These are phyloP conservation scores for Coffea eugenioides DNA, from an alignment of 257 asterid species.

Conservation along the genomic window DNA sequence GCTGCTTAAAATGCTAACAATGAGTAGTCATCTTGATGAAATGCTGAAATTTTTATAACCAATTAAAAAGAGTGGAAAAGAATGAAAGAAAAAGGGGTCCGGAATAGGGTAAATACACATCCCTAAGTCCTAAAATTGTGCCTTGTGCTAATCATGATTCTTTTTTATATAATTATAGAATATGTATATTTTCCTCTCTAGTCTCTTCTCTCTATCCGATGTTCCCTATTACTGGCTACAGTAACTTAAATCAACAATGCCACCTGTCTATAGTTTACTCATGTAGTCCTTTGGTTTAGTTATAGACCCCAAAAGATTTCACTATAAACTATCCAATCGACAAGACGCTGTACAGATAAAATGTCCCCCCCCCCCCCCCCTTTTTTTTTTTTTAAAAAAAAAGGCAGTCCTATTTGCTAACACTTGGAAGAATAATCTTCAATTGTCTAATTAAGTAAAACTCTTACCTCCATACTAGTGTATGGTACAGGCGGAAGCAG, in stretches of 20 bases:
- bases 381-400: no score
- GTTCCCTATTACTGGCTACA: no score
- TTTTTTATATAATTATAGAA: no score
- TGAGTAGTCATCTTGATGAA: background rate
- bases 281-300: background rate
- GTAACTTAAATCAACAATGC: background rate
- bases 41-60: background rate
- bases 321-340: background rate
- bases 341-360: background rate
- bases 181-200: no score
- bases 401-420: background rate
- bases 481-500: conserved; percentile 62
- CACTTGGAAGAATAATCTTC: background rate
- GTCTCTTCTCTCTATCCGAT: background rate
- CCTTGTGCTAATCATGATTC: background rate
- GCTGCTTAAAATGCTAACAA: background rate
- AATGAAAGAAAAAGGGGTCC: background rate
- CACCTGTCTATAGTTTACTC: background rate
- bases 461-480: background rate
- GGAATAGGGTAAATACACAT: background rate
- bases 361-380: no score
- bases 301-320: no score
- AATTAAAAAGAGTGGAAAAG: background rate
- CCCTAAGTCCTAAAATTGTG: background rate
- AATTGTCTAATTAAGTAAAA: background rate